phyloP scores from a whole-genome alignment of 768 basidiomycete genomes.

The Psilocybe subaeruginosa region DNA sequence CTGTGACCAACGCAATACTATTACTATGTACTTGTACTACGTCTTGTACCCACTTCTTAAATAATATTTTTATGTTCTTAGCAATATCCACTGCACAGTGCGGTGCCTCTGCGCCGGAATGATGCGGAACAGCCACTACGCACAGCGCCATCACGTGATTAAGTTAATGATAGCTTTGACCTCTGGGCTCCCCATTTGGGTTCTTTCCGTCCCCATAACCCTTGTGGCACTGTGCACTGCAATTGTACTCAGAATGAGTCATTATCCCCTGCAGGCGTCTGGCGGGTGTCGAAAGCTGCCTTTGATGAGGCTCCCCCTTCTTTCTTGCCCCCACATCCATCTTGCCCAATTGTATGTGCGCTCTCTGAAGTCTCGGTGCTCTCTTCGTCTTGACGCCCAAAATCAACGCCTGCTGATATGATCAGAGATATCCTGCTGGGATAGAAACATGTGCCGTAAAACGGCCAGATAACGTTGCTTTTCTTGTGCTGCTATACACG shows the following conservation, averaged over 20 bases:
- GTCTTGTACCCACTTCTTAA: background rate
- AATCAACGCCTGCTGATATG: background rate
- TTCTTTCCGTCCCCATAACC: conserved; percentile 9
- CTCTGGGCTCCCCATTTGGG: background rate
- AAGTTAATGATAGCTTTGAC: background rate
- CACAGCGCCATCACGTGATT: conserved; percentile 8
- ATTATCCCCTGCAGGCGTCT: background rate
- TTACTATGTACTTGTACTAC: background rate
- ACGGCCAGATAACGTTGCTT: background rate
- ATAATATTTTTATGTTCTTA: background rate
- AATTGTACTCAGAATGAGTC: conserved; percentile 21
- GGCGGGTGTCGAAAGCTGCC: background rate
- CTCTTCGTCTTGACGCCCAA: background rate
- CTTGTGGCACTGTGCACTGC: conserved; percentile 12
- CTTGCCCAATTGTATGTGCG: background rate
- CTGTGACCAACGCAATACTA: background rate
- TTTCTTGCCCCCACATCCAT: background rate
- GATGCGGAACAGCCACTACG: background rate
- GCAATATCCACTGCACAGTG: no score
- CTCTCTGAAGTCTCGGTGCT: background rate
- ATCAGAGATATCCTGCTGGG: background rate
- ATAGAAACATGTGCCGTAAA: background rate
- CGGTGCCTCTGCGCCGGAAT: background rate
- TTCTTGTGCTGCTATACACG: background rate
- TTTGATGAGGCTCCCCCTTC: background rate